Conservation (phyloP, 345 rosid genomes). For the Camelina laxa region DNA sequence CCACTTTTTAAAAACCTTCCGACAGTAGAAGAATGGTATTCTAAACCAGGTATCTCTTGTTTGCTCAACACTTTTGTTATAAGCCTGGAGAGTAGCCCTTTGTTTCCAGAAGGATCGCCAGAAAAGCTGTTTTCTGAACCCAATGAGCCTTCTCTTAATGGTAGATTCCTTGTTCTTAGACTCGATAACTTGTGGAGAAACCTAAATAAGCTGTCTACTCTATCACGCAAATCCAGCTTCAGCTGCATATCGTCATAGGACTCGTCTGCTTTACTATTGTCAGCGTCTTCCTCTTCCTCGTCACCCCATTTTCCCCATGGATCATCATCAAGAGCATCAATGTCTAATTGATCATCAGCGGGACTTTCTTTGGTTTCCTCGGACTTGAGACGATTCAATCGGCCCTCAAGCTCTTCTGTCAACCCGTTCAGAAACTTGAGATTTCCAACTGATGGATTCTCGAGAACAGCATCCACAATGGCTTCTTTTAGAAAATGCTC, state of each 20-base stretch:
- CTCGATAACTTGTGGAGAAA: conserved; percentile 77
- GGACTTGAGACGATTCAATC: conserved; percentile 50
- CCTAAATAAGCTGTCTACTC: conserved; percentile 83
- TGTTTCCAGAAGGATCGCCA: conserved; percentile 59
- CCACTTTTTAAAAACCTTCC: conserved; percentile 97
- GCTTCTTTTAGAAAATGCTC: conserved; percentile 93
- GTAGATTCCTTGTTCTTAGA: conserved; percentile 55
- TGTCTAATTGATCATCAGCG: conserved; percentile 53
- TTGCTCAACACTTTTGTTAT: conserved; percentile 64
- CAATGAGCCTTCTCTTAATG: conserved; percentile 60
- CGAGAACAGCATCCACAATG: conserved; percentile 73
- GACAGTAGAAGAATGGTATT: conserved; percentile 93
- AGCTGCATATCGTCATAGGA: conserved; percentile 79
- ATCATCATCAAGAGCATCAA: conserved; percentile 93
- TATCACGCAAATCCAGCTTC: conserved; percentile 86
- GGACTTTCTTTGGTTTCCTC: conserved; percentile 51
- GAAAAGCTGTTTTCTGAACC: conserved; percentile 56
- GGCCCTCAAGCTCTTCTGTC: conserved; percentile 71
- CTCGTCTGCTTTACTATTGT: conserved; percentile 51
- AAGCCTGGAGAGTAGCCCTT: conserved; percentile 75
- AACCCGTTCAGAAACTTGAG: conserved; percentile 78
- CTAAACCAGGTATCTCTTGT: conserved; percentile 72
- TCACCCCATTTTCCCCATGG: conserved; percentile 98
- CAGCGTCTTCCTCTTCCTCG: conserved; percentile 74
- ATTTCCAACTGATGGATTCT: conserved; percentile 69